phyloP scores from a whole-genome alignment of 306 rosid species.

The Arachis hypogaea region DNA sequence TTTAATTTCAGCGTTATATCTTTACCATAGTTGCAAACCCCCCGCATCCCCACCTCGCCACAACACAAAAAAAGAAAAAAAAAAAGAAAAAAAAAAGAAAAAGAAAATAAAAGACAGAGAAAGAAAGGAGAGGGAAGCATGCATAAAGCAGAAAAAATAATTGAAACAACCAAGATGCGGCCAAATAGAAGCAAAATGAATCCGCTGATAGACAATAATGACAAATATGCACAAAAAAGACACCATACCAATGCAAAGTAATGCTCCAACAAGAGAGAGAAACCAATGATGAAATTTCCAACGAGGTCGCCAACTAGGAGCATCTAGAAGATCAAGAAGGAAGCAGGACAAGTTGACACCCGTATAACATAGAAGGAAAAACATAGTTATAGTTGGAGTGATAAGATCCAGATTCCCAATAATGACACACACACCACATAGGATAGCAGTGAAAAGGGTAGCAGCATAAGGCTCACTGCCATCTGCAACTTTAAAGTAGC shows the following conservation, averaged over 20 bases:
- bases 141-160: constrained; percentile 18
- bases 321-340: constrained; percentile 98
- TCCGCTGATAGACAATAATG: not conserved
- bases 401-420: constrained; percentile 99
- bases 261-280: constrained; percentile 92
- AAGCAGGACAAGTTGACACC: constrained; percentile 99
- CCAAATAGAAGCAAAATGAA: constrained; percentile 10
- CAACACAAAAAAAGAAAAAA: too few relatives aligned
- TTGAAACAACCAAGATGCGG: constrained; percentile 17
- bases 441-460: constrained; percentile 87
- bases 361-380: constrained; percentile 91
- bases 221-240: constrained; percentile 29
- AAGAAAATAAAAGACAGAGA: too few relatives aligned
- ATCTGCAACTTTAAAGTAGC: constrained; percentile 87
- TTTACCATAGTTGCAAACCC: constrained; percentile 18
- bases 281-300: constrained; percentile 99
- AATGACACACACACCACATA: constrained; percentile 88
- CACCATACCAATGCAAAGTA: constrained; percentile 82
- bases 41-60: not conserved
- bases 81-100: too few relatives aligned
- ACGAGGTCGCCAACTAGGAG: constrained; percentile 99
- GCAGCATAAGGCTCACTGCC: constrained; percentile 88
- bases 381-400: constrained; percentile 98
- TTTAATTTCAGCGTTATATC: constrained; percentile 9
- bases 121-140: not conserved